phyloP scores from a whole-genome alignment of 2,329 filamentous ascomycete genomes.

The Clarireedia monteithiana region DNA sequence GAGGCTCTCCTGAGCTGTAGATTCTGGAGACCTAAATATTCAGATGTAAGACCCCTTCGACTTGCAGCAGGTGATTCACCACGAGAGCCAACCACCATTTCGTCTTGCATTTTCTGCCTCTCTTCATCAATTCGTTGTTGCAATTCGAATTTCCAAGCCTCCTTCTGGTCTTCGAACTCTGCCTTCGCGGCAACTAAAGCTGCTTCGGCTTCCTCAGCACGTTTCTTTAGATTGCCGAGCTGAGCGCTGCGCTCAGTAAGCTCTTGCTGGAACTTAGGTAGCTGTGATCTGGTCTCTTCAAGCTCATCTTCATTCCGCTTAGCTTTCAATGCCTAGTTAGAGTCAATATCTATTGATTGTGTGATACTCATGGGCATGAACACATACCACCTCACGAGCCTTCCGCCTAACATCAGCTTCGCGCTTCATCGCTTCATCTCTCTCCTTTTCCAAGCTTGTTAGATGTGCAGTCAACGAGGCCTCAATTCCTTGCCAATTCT shows the following conservation, averaged over 20 bases:
- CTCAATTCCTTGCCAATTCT: slow-evolving; percentile 98
- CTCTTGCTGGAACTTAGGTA: slow-evolving; percentile 59
- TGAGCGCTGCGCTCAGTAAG: slow-evolving; percentile 51
- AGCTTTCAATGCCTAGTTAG: slow-evolving; percentile 51
- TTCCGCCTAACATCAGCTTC: slow-evolving; percentile 87
- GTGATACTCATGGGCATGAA: background rate
- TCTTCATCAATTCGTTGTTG: slow-evolving; percentile 58
- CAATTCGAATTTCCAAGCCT: slow-evolving; percentile 47
- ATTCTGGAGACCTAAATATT: slow-evolving; percentile 32
- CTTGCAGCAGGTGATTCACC: slow-evolving; percentile 27
- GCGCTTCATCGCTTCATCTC: slow-evolving; percentile 74
- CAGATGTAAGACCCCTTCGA: slow-evolving; percentile 26
- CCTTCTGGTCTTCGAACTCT: slow-evolving; percentile 51
- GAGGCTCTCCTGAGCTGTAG: slow-evolving; percentile 26
- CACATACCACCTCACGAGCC: slow-evolving; percentile 71
- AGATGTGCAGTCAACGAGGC: slow-evolving; percentile 73
- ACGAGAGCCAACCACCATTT: slow-evolving; percentile 26
- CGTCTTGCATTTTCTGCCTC: slow-evolving; percentile 49
- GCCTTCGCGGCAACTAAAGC: slow-evolving; percentile 51
- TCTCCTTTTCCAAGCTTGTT: slow-evolving; percentile 75
- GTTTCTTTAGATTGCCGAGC: slow-evolving; percentile 53
- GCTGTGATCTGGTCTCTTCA: slow-evolving; percentile 57
- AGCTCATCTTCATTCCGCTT: slow-evolving; percentile 68
- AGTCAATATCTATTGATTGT: slow-evolving; percentile 23
- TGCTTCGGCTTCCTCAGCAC: slow-evolving; percentile 58